phyloP scores from a whole-genome alignment of 331 rosid genomes.

The Stylosanthes scabra region DNA sequence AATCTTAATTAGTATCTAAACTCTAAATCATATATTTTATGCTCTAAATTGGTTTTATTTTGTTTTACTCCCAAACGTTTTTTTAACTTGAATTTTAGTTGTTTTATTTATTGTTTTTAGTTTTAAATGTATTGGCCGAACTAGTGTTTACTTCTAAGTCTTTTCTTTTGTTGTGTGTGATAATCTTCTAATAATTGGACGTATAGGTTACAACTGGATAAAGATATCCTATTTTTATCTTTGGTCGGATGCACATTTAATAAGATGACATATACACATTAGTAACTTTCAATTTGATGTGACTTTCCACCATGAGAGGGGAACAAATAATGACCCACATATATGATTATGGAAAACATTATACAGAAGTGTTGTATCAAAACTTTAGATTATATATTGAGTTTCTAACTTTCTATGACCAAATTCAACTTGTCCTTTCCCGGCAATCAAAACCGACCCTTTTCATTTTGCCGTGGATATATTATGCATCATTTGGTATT shows the following conservation, averaged over 20 bases:
- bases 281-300: slow-evolving; percentile 32
- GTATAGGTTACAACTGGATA: background rate
- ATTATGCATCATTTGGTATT: slow-evolving; percentile 2
- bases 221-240: background rate
- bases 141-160: too few relatives aligned
- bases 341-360: background rate
- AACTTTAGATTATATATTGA: too few relatives aligned
- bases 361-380: too few relatives aligned
- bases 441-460: slow-evolving; percentile 25
- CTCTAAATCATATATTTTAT: too few relatives aligned
- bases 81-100: too few relatives aligned
- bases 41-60: too few relatives aligned
- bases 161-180: background rate
- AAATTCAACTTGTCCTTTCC: slow-evolving; percentile 27
- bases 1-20: too few relatives aligned
- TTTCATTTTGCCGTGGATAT: background rate
- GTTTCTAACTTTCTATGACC: too few relatives aligned
- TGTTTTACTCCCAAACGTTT: too few relatives aligned
- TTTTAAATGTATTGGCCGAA: too few relatives aligned
- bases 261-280: background rate
- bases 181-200: background rate
- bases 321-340: slow-evolving; percentile 40
- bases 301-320: slow-evolving; percentile 31
- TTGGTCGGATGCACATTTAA: slow-evolving; percentile 14
- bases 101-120: too few relatives aligned